These are phyloP conservation scores for Aspergillus arachidicola DNA, from an alignment of 2,329 filamentous ascomycete genomes.

Conservation along the genomic window DNA sequence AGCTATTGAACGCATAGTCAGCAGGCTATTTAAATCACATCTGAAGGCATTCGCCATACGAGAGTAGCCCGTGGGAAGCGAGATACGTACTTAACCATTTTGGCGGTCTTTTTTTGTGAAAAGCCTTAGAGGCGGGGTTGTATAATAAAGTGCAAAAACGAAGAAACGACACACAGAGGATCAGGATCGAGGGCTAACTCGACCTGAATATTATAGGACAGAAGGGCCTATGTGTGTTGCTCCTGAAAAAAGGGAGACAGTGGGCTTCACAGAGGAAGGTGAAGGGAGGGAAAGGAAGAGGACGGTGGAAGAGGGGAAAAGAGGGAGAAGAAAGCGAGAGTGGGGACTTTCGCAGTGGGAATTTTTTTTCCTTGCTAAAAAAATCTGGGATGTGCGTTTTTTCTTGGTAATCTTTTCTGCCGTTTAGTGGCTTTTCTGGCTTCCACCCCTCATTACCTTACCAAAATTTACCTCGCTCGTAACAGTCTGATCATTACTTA, in stretches of 20 bases:
- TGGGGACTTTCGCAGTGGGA: constrained; percentile 29
- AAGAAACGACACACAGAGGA: constrained; percentile 41
- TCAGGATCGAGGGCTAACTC: constrained; percentile 49
- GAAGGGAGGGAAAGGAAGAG: constrained; percentile 32
- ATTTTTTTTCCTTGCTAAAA: constrained; percentile 19
- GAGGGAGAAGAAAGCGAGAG: constrained; percentile 25
- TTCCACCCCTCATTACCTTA: constrained; percentile 13
- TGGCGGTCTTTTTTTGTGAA: constrained; percentile 67
- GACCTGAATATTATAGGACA: constrained; percentile 40
- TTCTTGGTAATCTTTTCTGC: neutral
- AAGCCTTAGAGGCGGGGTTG: constrained; percentile 46
- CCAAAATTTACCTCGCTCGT: neutral
- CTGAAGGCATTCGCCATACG: neutral
- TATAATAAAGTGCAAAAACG: constrained; percentile 28
- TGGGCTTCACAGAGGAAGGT: constrained; percentile 32
- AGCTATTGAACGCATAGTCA: constrained; percentile 62
- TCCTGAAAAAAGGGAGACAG: constrained; percentile 33
- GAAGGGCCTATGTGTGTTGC: constrained; percentile 43
- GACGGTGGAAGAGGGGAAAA: constrained; percentile 26
- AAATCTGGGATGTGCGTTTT: constrained; percentile 20
- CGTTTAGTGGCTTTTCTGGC: neutral
- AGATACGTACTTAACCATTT: constrained; percentile 97
- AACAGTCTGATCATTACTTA: neutral
- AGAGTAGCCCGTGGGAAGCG: constrained; percentile 10
- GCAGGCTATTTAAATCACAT: constrained; percentile 16